A percentile compares a stretch with the other conserved stretches of the same genome.
Conservation (phyloP, 768 basidiomycete genomes). For the Suillus tomentosus region DNA sequence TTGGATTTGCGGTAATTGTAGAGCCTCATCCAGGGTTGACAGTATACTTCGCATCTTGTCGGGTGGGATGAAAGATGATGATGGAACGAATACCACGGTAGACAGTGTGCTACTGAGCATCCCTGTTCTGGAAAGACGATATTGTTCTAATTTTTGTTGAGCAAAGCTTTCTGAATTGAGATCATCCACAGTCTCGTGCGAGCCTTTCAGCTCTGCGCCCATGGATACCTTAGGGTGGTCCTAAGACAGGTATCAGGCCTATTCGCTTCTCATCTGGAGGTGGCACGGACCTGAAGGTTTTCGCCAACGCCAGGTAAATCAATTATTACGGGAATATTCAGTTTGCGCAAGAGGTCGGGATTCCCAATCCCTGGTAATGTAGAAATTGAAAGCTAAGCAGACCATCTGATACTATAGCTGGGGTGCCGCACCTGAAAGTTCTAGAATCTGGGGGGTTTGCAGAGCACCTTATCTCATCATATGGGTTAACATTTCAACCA, state of each 20-base stretch:
- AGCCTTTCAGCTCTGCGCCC: conserved; percentile 18
- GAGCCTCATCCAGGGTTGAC: conserved; percentile 11
- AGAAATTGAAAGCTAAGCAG: neutral
- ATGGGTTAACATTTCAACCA: neutral
- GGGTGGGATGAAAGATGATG: conserved; percentile 16
- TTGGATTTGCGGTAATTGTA: conserved; percentile 15
- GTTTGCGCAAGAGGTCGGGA: conserved; percentile 12
- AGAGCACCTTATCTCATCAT: conserved; percentile 24
- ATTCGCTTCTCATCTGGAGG: neutral
- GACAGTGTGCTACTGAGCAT: conserved; percentile 21
- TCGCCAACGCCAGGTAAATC: conserved; percentile 39
- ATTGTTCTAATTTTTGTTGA: conserved; percentile 15
- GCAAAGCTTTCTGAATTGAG: conserved; percentile 16
- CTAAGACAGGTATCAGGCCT: conserved; percentile 9
- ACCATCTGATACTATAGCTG: no score
- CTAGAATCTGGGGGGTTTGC: conserved; percentile 38
- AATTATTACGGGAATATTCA: conserved; percentile 30
- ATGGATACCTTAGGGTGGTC: conserved; percentile 18
- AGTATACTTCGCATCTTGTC: conserved; percentile 17
- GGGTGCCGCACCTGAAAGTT: conserved; percentile 27
- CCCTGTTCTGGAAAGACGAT: conserved; percentile 15
- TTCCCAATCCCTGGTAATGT: conserved; percentile 16
- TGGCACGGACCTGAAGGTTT: conserved; percentile 31
- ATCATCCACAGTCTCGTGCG: conserved; percentile 18
- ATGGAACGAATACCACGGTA: conserved; percentile 18